Percentiles rank a stretch among this genome's conserved stretches.
phyloP scores from a whole-genome alignment of 352 stramenopile species.

The Phytophthora tubulina region DNA sequence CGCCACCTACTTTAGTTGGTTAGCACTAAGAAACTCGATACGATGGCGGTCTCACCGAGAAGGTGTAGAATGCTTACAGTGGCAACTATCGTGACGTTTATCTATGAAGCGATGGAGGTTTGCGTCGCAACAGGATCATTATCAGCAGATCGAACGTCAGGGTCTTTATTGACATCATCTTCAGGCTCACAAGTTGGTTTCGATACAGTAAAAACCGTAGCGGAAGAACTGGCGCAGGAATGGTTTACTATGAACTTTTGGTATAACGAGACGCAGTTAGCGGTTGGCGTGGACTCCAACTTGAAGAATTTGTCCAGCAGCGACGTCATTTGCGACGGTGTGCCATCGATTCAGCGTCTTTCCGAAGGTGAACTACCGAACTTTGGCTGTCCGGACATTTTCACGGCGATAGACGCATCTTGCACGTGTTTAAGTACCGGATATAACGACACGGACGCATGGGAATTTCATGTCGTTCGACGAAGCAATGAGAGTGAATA shows the following conservation, averaged over 20 bases:
- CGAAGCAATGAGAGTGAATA: constrained; percentile 27
- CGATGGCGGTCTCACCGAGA: constrained; percentile 31
- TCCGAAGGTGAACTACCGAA: constrained; percentile 29
- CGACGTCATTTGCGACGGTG: constrained; percentile 42
- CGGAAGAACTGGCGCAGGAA: constrained; percentile 38
- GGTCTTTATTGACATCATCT: background rate
- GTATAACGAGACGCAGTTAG: constrained; percentile 45
- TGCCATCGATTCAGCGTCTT: constrained; percentile 42
- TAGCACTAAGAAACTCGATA: constrained; percentile 33
- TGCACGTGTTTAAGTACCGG: constrained; percentile 36
- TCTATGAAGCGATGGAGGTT: constrained; percentile 12
- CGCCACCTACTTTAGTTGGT: constrained; percentile 3
- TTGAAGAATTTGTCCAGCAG: constrained; percentile 34
- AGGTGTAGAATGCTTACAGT: constrained; percentile 21
- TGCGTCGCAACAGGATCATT: constrained; percentile 22
- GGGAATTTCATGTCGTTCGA: constrained; percentile 36
- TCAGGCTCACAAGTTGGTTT: constrained; percentile 18
- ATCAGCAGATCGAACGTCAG: background rate
- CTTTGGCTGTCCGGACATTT: constrained; percentile 44
- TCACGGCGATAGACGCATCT: constrained; percentile 41
- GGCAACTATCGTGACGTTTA: constrained; percentile 31
- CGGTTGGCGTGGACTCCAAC: constrained; percentile 35
- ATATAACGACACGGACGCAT: constrained; percentile 32
- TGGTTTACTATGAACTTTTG: constrained; percentile 46
- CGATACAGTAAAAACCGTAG: constrained; percentile 23